phyloP scores from a whole-genome alignment of 2,329 filamentous ascomycete species.

The Neurospora crassa region DNA sequence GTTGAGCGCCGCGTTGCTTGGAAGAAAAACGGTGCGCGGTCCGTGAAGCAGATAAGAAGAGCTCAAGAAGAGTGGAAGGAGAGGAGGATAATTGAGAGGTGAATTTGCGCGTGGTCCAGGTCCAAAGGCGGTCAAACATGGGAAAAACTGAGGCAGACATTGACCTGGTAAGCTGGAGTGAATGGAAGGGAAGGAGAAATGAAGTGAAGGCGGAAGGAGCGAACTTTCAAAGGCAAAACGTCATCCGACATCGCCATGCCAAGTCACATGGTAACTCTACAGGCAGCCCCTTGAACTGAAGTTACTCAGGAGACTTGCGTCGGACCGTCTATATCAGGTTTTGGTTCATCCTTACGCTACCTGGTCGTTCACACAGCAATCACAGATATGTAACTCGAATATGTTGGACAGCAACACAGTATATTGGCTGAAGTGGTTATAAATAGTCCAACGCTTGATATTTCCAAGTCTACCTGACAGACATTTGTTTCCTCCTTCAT shows the following conservation, averaged over 20 bases:
- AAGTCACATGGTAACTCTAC: not conserved
- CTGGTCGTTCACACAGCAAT: not conserved
- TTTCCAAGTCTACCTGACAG: too few species aligned
- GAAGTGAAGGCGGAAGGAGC: not conserved
- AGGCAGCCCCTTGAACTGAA: not conserved
- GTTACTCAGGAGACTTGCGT: rapidly evolving
- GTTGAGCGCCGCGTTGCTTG: not conserved
- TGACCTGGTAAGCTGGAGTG: not conserved
- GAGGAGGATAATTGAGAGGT: not conserved
- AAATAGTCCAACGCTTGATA: too few species aligned
- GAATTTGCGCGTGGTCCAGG: not conserved
- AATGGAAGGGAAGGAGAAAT: not conserved
- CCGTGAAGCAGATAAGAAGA: not conserved
- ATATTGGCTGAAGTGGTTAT: too few species aligned
- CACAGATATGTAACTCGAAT: not conserved
- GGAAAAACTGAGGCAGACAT: not conserved
- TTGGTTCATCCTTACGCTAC: not conserved
- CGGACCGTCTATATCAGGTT: not conserved
- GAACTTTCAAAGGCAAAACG: not conserved
- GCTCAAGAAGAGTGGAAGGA: not conserved
- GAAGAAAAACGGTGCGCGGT: not conserved
- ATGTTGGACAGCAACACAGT: not conserved
- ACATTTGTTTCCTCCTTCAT: too few species aligned
- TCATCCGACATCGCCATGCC: not conserved
- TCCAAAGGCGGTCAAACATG: not conserved